Base-by-base conservation (phyloP, 2,329 filamentous ascomycete species). In the Aspergillus spinulosporus region DNA sequence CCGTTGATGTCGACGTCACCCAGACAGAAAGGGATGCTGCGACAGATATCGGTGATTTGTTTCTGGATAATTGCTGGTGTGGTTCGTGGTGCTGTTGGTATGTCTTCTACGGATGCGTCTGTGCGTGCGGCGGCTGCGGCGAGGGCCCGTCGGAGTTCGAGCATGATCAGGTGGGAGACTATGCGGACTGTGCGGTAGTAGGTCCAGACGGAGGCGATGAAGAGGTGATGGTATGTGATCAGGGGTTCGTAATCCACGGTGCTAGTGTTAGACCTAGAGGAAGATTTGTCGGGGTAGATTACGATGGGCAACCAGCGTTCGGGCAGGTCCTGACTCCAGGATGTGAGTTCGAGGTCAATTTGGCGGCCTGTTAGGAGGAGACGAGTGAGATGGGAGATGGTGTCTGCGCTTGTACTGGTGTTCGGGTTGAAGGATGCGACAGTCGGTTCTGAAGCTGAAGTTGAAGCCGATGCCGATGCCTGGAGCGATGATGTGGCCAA, bases 131-230 rank as follows among this genome's bases (percentile, higher is more conserved):
- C 44, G 7, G 54, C 40, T 2, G 56, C 48, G 29, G 57, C 45
- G 21, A 70, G 62, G 1, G 60, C 60, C 2, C 29, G 50, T 26
- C 62, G 60, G 9, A 74, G 62, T 12, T 59, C 64, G 43, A 70
- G 59, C 8, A 73, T 64, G 3, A 69, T 59, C 7, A 63, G 57
- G 14, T 73, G 71, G 9, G 72, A 53, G 48, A 73, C 65, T 29
- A 74, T 64, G 4, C 72, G 71, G 21, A 66, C 58, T 2, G 70
- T 68, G 3, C 71, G 72, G 57, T 74, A 72, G 49, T 71, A 72
- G 52, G 67, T 68, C 72, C 72, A 74, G 21, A 74, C 55, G 3
- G 64, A 59, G 14, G 64, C 67, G 32, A 64, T 62, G 11, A 63
- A 63, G 40, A 68, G 58, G 31, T 60, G 61, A n/a, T 66, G 64